Evolutionary conservation across 2,329 filamentous ascomycete species (phyloP), one percentile per base, ranked within the genome.

Genomic region (Aspergillus sp.): DNA sequence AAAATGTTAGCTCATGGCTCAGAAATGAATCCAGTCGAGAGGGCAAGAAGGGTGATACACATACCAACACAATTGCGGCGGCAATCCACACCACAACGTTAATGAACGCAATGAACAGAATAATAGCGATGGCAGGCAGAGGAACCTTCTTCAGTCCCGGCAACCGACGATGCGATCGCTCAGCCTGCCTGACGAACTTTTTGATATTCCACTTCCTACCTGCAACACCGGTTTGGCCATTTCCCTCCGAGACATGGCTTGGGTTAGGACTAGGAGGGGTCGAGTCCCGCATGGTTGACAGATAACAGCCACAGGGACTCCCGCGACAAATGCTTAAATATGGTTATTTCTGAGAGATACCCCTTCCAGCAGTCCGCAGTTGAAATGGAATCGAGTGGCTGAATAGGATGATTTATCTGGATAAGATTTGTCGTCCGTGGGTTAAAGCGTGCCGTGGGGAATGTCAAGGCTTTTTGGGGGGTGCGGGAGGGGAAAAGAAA

Each of bases 1-100:
- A 12, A 48, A 9, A 52, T 56, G 57, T 69, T 57, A 70, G 63
- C 47, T 30, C 12, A 19, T n/a, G 39, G 28, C 15, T 0, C 8
- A 12, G 1, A 49, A 2, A n/a, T 49, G 0, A 32, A 7, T 21
- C 0, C 2, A 7, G 9, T 49, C 13, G 8, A 28, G 3, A 28
- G 28, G 23, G 45, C 12, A 36, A 39, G 36, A 49, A 39, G 2
- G 30, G 8, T 13, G 13, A 19, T 8, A 6, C 5, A 69, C 78
- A 51, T 77, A 85, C 84, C 67, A 87, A 69, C 3, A 88, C 81
- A 63, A 87, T 80, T 9, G 81, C 85, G 9, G 83, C 82, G 21
- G 80, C 82, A 52, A 82, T 78, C 86, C 86, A 89, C 8, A 85
- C 83, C 2, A 85, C 55, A 3, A 83, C 67, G 70, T 89, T 88